Conservation (phyloP, 2,329 filamentous ascomycete species). For the Ophiostoma quercus region DNA sequence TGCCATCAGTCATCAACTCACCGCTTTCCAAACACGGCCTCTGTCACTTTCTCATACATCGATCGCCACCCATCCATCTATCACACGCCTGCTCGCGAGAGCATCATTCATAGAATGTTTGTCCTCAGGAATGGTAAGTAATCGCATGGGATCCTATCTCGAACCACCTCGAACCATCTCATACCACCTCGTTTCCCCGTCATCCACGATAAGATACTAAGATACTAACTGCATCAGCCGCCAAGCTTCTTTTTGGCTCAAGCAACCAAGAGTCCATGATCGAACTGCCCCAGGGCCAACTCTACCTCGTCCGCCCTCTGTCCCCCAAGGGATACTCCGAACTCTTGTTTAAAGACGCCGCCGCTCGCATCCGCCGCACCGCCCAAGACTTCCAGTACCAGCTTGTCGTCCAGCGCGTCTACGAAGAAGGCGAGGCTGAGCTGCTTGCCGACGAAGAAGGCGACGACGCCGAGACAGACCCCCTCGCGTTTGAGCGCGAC, state of each 20-base stretch:
- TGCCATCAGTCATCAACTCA: conserved; percentile 8
- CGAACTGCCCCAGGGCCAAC: conserved; percentile 90
- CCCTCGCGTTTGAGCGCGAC: conserved; percentile 76
- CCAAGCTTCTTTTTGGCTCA: conserved; percentile 86
- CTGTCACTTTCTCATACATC: not conserved
- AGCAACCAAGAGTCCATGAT: conserved; percentile 87
- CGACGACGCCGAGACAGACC: conserved; percentile 71
- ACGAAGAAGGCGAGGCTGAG: conserved; percentile 95
- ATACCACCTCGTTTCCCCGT: not conserved
- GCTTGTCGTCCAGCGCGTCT: conserved; percentile 90
- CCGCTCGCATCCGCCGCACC: conserved; percentile 84
- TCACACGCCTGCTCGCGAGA: conserved; percentile 9
- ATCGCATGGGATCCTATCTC: too few relatives aligned
- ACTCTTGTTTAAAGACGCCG: conserved; percentile 96
- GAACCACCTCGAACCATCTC: not conserved
- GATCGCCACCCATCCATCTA: not conserved
- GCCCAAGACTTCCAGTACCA: conserved; percentile 97
- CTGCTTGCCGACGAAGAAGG: conserved; percentile 82
- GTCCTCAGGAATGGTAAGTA: conserved; percentile 41
- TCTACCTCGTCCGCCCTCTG: conserved; percentile 90
- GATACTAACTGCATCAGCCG: conserved; percentile 50
- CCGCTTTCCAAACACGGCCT: conserved; percentile 8
- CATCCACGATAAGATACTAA: not conserved
- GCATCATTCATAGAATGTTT: conserved; percentile 35
- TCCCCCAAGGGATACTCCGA: conserved; percentile 98